Percentiles rank a stretch among this genome's conserved stretches.
Conservation (phyloP, 139 green algal genomes). For the Gonium pectorale region DNA sequence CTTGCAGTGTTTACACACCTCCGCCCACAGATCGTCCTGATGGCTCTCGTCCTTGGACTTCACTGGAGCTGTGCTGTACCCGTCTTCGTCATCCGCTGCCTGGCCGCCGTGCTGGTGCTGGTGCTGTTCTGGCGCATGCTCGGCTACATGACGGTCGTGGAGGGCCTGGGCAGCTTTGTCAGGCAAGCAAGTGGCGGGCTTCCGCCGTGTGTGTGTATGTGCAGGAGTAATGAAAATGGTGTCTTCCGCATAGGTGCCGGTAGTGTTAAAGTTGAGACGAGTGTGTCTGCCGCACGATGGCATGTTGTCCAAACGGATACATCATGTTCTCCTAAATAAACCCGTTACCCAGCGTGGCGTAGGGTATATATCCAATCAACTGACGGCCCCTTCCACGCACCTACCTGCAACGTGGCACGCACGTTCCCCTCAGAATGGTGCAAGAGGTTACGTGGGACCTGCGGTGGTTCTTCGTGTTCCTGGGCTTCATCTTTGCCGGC, state of each 20-base stretch:
- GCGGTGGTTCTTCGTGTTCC: constrained; percentile 6
- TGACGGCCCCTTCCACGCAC: background rate
- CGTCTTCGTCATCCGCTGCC: background rate
- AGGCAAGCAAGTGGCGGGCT: no score
- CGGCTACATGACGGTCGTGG: background rate
- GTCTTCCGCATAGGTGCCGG: no score
- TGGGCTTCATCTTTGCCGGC: background rate
- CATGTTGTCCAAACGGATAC: no score
- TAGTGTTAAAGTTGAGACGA: no score
- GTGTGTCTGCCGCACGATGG: no score
- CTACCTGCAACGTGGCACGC: background rate
- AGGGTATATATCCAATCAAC: no score
- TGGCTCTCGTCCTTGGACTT: background rate
- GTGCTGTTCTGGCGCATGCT: constrained; percentile 15
- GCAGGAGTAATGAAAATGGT: no score
- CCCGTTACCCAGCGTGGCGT: no score
- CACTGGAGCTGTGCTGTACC: background rate
- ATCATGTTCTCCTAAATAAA: no score
- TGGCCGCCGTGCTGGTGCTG: background rate
- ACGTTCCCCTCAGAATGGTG: background rate
- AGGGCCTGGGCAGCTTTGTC: background rate
- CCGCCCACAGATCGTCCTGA: no score
- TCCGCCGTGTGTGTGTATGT: no score
- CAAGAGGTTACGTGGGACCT: background rate
- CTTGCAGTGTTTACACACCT: no score